Percentiles rank a stretch among this genome's conserved stretches.
Conservation (phyloP, 805 yeast species). For the Candida yuanshanica region DNA sequence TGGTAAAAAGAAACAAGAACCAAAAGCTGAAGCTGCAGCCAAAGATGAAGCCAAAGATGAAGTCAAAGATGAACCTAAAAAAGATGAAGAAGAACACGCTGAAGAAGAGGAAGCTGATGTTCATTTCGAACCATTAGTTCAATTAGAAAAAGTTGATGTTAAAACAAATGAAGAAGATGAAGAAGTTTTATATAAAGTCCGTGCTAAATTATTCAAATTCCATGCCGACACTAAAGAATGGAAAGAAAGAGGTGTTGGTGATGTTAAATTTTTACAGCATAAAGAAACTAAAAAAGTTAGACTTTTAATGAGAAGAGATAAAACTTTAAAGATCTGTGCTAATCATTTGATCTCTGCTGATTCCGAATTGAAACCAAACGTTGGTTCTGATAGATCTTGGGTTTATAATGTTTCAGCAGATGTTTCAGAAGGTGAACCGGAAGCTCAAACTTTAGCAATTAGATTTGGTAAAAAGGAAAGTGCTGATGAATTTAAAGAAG, state of each 20-base stretch:
- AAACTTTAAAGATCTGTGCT: constrained; percentile 96
- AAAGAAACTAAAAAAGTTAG: constrained; percentile 78
- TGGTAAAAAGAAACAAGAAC: constrained; percentile 55
- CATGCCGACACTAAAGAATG: constrained; percentile 83
- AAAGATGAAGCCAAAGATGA: constrained; percentile 35
- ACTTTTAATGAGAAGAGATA: constrained; percentile 97
- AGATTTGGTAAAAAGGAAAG: constrained; percentile 89
- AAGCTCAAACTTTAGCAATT: constrained; percentile 93
- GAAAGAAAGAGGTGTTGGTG: constrained; percentile 99
- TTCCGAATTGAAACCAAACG: constrained; percentile 81
- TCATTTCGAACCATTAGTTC: constrained; percentile 94
- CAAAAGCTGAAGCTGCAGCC: constrained; percentile 25
- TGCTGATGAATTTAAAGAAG: constrained; percentile 92
- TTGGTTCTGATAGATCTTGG: constrained; percentile 98
- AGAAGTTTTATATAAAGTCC: constrained; percentile 73
- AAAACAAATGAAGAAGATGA: constrained; percentile 93
- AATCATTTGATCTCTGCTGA: constrained; percentile 86
- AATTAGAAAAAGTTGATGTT: constrained; percentile 92
- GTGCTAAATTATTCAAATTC: constrained; percentile 94
- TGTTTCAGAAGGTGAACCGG: constrained; percentile 91
- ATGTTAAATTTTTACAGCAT: constrained; percentile 91
- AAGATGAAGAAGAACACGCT: constrained; percentile 24
- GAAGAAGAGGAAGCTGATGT: constrained; percentile 41
- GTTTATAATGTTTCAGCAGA: constrained; percentile 94
- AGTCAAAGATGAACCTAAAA: constrained; percentile 7